Conservation (phyloP, 2,329 filamentous ascomycete genomes). For the Cercospora sesami region DNA sequence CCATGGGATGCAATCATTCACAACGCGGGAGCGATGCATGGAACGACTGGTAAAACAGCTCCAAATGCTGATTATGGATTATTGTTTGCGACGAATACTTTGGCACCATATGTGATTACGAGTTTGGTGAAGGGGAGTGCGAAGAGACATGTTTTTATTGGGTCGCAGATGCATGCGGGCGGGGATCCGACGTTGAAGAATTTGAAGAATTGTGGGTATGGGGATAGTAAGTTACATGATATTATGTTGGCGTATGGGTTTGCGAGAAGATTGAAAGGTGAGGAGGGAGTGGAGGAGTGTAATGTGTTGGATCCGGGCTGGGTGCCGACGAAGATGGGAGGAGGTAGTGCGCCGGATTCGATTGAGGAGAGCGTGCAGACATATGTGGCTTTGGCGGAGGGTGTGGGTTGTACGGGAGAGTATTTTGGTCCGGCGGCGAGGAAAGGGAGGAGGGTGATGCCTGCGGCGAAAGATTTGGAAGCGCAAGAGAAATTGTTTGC, state of each 20-base stretch:
- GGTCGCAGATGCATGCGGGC: slow-evolving; percentile 12
- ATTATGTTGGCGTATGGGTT: slow-evolving; percentile 15
- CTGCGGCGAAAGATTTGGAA: slow-evolving; percentile 2
- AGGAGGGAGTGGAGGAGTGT: slow-evolving; percentile 15
- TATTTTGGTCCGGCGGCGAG: slow-evolving; percentile 14
- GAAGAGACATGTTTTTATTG: slow-evolving; percentile 13
- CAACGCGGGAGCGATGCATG: slow-evolving; percentile 15
- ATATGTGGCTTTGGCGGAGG: slow-evolving; percentile 17
- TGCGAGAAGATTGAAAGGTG: background rate
- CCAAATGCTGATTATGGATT: slow-evolving; percentile 9
- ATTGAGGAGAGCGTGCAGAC: slow-evolving; percentile 17
- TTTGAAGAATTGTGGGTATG: slow-evolving; percentile 13
- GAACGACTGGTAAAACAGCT: slow-evolving; percentile 4
- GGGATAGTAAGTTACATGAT: slow-evolving; percentile 16
- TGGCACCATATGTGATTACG: slow-evolving; percentile 16
- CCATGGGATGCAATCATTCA: slow-evolving; percentile 16
- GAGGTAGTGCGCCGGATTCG: slow-evolving; percentile 7
- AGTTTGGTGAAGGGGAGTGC: background rate
- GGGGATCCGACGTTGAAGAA: slow-evolving; percentile 9
- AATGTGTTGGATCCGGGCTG: slow-evolving; percentile 16
- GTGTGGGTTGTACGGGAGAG: slow-evolving; percentile 7
- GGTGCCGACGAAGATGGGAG: slow-evolving; percentile 20
- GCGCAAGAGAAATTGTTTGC: slow-evolving; percentile 13
- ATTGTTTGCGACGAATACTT: slow-evolving; percentile 15
- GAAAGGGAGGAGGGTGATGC: slow-evolving; percentile 6